Evolutionary conservation across 306 rosid genomes (phyloP).

Genomic region (Ammopiptanthus mongolicus): DNA sequence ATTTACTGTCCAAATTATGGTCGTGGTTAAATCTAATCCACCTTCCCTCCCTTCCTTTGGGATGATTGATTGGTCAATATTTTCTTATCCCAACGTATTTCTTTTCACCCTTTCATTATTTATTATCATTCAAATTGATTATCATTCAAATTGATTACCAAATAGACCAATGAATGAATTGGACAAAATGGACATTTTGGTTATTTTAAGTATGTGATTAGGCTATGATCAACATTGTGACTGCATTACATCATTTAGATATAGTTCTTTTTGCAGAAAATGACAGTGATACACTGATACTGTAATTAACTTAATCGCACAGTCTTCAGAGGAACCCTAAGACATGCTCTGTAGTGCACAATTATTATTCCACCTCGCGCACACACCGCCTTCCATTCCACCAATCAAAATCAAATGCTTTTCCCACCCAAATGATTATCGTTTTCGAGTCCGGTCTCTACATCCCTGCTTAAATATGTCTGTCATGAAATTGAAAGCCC

Average conservation of each 20-base stretch:
- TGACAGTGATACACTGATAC: slow-evolving; percentile 11
- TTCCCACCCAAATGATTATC: not conserved
- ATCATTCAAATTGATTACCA: not conserved
- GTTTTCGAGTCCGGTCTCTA: not conserved
- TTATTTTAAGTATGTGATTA: not conserved
- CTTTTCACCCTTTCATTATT: slow-evolving; percentile 7
- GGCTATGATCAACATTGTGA: not conserved
- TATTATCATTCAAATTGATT: not conserved
- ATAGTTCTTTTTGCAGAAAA: not conserved
- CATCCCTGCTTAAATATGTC: too few relatives aligned
- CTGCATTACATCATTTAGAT: not conserved
- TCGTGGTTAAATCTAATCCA: not conserved
- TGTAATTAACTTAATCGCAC: not conserved
- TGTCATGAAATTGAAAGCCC: too few relatives aligned
- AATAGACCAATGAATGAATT: not conserved
- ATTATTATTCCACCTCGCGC: not conserved
- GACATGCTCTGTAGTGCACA: not conserved
- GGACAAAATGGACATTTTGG: slow-evolving; percentile 10
- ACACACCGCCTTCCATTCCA: not conserved
- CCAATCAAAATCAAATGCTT: slow-evolving; percentile 15
- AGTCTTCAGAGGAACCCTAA: not conserved
- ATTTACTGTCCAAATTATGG: not conserved
- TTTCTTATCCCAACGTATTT: not conserved
- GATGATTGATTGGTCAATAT: not conserved
- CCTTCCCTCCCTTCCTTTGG: not conserved